Conservation (phyloP, 2,329 filamentous ascomycete genomes). For the Neopestalotiopsis sp. region DNA sequence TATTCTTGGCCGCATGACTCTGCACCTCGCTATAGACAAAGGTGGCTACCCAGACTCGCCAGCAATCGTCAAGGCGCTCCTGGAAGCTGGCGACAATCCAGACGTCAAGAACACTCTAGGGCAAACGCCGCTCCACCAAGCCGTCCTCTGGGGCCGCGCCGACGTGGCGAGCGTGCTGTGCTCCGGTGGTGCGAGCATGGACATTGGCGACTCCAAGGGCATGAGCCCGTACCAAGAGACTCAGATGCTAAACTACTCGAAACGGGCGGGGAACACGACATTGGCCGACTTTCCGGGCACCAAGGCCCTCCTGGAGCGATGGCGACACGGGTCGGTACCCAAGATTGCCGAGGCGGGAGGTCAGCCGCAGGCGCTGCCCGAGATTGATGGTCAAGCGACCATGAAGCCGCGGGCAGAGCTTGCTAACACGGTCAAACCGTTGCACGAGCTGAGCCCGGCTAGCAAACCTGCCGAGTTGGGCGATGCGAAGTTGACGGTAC, state of each 20-base stretch:
- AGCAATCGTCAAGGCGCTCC: slow-evolving; percentile 16
- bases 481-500: background rate
- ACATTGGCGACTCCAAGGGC: slow-evolving; percentile 17
- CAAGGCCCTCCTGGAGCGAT: slow-evolving; percentile 14
- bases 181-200: slow-evolving; percentile 15
- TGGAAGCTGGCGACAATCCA: slow-evolving; percentile 21
- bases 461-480: background rate
- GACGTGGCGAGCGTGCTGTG: slow-evolving; percentile 21
- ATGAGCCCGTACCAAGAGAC: slow-evolving; percentile 19
- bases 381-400: slow-evolving; percentile 5
- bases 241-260: slow-evolving; percentile 17
- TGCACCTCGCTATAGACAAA: slow-evolving; percentile 19
- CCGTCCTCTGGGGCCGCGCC: slow-evolving; percentile 23
- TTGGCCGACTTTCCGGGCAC: slow-evolving; percentile 14
- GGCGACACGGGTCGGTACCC: background rate
- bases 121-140: slow-evolving; percentile 27
- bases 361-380: background rate
- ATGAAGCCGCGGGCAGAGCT: background rate
- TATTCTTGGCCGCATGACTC: slow-evolving; percentile 11
- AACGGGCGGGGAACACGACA: background rate
- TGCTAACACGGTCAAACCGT: background rate
- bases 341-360: slow-evolving; percentile 11
- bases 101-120: slow-evolving; percentile 22
- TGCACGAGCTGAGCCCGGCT: slow-evolving; percentile 4
- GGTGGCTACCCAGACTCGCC: slow-evolving; percentile 13